phyloP scores from a whole-genome alignment of 176 grass and related monocot genomes.

The Tillandsia fasciculata region DNA sequence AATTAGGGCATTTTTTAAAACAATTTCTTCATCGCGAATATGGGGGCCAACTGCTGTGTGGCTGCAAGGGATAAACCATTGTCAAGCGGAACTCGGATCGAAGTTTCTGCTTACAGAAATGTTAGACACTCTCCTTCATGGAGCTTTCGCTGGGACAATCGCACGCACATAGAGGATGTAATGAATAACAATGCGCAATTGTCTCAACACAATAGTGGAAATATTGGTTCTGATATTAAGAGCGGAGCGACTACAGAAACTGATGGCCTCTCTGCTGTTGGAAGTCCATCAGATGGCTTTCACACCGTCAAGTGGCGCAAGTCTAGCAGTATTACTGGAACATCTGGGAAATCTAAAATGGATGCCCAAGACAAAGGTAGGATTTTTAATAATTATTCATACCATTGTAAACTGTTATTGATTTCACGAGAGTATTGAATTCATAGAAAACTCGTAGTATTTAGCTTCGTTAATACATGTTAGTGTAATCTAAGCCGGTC shows the following conservation, averaged over 20 bases:
- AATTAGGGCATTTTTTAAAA: not conserved
- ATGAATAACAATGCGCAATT: conserved; percentile 14
- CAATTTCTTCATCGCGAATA: conserved; percentile 20
- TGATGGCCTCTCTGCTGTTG: conserved; percentile 18
- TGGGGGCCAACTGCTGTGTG: conserved; percentile 60
- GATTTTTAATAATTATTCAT: not conserved
- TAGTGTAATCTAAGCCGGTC: not conserved
- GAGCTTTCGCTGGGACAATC: conserved; percentile 63
- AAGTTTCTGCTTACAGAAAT: conserved; percentile 33
- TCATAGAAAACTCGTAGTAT: not conserved
- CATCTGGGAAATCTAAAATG: conserved; percentile 25
- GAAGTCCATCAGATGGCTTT: conserved; percentile 12
- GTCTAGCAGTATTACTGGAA: conserved; percentile 30
- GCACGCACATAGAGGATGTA: conserved; percentile 57
- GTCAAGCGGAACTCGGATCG: conserved; percentile 20
- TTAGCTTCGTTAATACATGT: not conserved
- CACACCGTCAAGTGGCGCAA: conserved; percentile 24
- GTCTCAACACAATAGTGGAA: conserved; percentile 24
- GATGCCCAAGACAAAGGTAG: conserved; percentile 25
- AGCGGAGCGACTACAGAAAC: conserved; percentile 23
- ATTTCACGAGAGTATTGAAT: not conserved
- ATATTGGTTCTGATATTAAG: conserved; percentile 28
- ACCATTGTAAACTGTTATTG: not conserved
- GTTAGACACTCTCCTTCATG: conserved; percentile 53
- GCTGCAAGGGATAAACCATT: conserved; percentile 44